Percentiles rank a stretch among this genome's conserved stretches.
Conservation (phyloP, 345 rosid genomes). For the Populus deltoides region DNA sequence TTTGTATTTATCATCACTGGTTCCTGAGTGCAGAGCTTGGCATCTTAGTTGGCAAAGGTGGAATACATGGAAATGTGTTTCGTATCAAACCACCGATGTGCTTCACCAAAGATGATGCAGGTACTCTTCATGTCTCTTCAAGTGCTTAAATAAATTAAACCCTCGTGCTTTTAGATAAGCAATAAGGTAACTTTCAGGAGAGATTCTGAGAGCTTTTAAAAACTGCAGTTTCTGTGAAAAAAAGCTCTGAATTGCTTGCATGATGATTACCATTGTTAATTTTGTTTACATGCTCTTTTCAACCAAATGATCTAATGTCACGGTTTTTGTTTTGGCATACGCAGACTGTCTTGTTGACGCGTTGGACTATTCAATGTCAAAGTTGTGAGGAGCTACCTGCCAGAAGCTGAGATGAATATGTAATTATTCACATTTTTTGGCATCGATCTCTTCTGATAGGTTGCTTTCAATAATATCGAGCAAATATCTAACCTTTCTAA, state of each 20-base stretch:
- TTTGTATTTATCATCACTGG: slow-evolving; percentile 5
- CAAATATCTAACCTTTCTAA: not conserved
- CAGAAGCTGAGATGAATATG: not conserved
- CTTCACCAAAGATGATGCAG: slow-evolving; percentile 87
- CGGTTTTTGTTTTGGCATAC: not conserved
- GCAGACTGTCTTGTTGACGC: slow-evolving; percentile 65
- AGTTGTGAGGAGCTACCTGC: slow-evolving; percentile 36
- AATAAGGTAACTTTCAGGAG: not conserved
- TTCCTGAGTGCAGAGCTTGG: slow-evolving; percentile 58
- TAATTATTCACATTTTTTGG: not conserved
- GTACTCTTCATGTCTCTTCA: slow-evolving; percentile 29
- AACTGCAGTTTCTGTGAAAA: not conserved
- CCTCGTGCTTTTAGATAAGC: not conserved
- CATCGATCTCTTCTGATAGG: not conserved
- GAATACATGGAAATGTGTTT: slow-evolving; percentile 83
- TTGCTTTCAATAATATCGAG: not conserved
- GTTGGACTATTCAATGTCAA: slow-evolving; percentile 67
- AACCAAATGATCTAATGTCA: not conserved
- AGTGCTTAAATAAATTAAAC: not conserved
- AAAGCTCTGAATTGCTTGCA: not conserved
- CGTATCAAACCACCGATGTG: slow-evolving; percentile 96
- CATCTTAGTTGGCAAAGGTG: slow-evolving; percentile 83
- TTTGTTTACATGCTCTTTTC: not conserved
- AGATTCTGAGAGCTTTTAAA: not conserved
- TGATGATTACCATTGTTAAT: not conserved